Evolutionary conservation across 1,284 basidiomycete species (phyloP).

Genomic region (Takashimella tepidaria): DNA sequence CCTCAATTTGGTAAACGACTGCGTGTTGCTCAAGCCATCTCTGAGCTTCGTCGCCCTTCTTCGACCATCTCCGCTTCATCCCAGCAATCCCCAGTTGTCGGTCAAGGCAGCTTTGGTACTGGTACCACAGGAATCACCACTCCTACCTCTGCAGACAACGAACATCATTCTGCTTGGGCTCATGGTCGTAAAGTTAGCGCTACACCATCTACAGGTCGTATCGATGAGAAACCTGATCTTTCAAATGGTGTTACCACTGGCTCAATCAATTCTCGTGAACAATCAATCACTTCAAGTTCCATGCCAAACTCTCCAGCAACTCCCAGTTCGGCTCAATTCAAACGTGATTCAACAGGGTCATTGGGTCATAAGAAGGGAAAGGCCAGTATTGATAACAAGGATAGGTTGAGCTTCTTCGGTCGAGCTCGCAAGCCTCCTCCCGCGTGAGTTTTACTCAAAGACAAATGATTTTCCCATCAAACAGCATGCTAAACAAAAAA

Average conservation of each 20-base stretch:
- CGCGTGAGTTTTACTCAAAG: too few relatives aligned
- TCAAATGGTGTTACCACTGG: conserved; percentile 8
- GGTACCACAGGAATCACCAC: conserved; percentile 20
- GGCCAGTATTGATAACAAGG: conserved; percentile 45
- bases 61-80: conserved; percentile 49
- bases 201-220: conserved; percentile 18
- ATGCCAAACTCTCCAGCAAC: conserved; percentile 35
- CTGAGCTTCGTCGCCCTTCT: conserved; percentile 71
- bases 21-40: conserved; percentile 89
- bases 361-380: conserved; percentile 45
- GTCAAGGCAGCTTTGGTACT: background rate
- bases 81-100: conserved; percentile 5
- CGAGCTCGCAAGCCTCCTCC: conserved; percentile 74
- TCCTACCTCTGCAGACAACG: conserved; percentile 16
- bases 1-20: conserved; percentile 89
- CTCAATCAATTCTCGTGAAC: conserved; percentile 19
- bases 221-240: conserved; percentile 13
- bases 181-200: conserved; percentile 37
- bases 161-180: conserved; percentile 21
- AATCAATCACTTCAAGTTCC: conserved; percentile 21
- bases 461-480: too few relatives aligned
- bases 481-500: conserved; percentile 5
- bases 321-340: conserved; percentile 22
- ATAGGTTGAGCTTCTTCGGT: conserved; percentile 62
- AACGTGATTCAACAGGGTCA: conserved; percentile 42